Evolutionary conservation across 371 early-diverging fungal species (phyloP).

Genomic region (Lichtheimia ramosa): DNA sequence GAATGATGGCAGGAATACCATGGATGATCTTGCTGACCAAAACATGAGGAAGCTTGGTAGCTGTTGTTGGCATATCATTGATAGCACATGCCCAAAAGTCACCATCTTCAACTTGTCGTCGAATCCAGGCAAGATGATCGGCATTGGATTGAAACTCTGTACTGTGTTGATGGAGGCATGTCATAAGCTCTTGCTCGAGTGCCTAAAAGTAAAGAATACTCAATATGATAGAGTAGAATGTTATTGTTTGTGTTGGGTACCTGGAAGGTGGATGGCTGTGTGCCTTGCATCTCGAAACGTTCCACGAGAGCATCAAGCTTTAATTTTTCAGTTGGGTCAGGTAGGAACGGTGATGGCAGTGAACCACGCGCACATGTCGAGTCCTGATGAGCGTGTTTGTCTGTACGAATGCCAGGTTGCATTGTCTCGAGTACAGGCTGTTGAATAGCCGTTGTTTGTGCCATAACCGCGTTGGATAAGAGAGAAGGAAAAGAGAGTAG

Average conservation of each 20-base stretch:
- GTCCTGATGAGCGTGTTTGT: neutral
- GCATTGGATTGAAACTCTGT: slow-evolving; percentile 6
- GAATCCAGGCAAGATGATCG: slow-evolving; percentile 53
- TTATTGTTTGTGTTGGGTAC: slow-evolving; percentile 18
- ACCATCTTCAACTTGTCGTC: slow-evolving; percentile 71
- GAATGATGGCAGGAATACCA: slow-evolving; percentile 79
- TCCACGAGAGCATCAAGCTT: slow-evolving; percentile 15
- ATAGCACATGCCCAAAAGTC: slow-evolving; percentile 93
- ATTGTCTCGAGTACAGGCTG: too few relatives aligned
- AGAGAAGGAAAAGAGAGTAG: neutral
- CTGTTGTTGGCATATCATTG: slow-evolving; percentile 75
- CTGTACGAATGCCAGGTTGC: too few relatives aligned
- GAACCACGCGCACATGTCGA: slow-evolving; percentile 14
- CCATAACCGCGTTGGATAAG: too few relatives aligned
- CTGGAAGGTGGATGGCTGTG: slow-evolving; percentile 34
- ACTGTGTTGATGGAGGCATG: slow-evolving; percentile 39
- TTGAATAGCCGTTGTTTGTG: too few relatives aligned
- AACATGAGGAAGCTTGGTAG: slow-evolving; percentile 58
- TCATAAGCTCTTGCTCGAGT: slow-evolving; percentile 53
- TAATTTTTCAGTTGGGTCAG: slow-evolving; percentile 17
- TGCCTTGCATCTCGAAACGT: slow-evolving; percentile 36
- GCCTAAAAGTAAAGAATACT: slow-evolving; percentile 24
- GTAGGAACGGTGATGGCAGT: slow-evolving; percentile 10
- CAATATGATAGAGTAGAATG: neutral
- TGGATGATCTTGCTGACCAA: slow-evolving; percentile 66